Evolutionary conservation across 1,284 basidiomycete species (phyloP), one percentile per base, ranked within the genome.

Genomic region (Fomitopsis betulina): DNA sequence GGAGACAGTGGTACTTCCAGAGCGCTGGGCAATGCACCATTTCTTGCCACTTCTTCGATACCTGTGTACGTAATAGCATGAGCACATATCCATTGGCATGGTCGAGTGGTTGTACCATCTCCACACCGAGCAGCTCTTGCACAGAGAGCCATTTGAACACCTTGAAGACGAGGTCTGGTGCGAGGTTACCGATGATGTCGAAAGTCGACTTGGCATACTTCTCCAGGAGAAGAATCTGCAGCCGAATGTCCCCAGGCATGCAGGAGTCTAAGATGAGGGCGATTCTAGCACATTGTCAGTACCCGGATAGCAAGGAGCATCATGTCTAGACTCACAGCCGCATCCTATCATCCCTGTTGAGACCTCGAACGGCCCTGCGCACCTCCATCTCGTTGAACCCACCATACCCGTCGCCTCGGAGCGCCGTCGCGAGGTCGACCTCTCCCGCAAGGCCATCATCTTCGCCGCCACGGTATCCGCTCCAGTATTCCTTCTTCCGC

Each of bases 151-250:
- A 75, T 62, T 79, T 82, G 37, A 96, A 77, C 40, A 96, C 80
- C 52, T 80, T 79, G 59, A 88, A 76, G 0, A 84, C 82, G 0
- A 95, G 72, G 17, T 85, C 78, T 0, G 87, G 86, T 0, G 89
- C 81, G 17, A 96, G 78, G 49, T 81, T 79, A 12, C 88, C 88
- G 38, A 96, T 75, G 54, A 96, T 81, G 66, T 96, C 94, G 65
- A 89, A 90, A 6, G 91, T 89, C 23, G 85, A 86, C 63, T 82
- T 85, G 49, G 85, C 81, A 64, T 94, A 94, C 70, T 90, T 90
- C 70, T 94, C 85, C 19, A 96, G 81, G 5, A 93, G 80, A 0
- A 88, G 79, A 51, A 94, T 92, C 71, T 85, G 91, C 35, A 85
- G 79, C 8, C 82, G 82, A 47, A 92, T 90, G 65, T 92, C 90